Evolutionary conservation across 345 rosid genomes (phyloP).

Genomic region (Turritis glabra): DNA sequence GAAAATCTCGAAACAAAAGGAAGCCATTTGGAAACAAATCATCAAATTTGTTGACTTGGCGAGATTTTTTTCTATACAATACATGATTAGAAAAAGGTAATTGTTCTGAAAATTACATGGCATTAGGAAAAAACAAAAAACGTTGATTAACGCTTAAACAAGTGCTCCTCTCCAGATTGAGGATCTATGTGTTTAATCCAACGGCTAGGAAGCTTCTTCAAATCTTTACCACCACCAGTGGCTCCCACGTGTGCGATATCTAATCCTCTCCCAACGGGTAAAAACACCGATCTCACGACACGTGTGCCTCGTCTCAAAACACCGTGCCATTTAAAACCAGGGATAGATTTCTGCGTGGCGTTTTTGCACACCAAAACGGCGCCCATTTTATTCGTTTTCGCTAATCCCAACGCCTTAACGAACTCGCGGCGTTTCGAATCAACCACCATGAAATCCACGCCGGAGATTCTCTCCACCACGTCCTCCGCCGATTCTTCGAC

Average conservation of each 20-base stretch:
- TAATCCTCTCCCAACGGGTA: conserved; percentile 80
- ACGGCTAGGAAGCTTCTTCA: conserved; percentile 47
- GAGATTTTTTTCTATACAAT: not conserved
- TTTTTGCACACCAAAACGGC: conserved; percentile 82
- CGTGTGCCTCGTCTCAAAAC: conserved; percentile 55
- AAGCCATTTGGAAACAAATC: not conserved
- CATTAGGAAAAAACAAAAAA: not conserved
- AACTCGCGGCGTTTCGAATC: conserved; percentile 65
- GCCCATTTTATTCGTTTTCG: conserved; percentile 56
- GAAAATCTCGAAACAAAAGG: not conserved
- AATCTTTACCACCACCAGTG: conserved; percentile 15
- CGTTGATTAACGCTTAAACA: conserved; percentile 44
- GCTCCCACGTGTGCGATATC: conserved; percentile 69
- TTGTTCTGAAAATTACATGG: not conserved
- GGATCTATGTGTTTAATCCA: conserved; percentile 74
- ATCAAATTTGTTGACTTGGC: not conserved
- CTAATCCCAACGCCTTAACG: conserved; percentile 54
- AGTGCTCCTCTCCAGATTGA: conserved; percentile 72
- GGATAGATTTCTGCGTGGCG: conserved; percentile 43
- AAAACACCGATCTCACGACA: conserved; percentile 59
- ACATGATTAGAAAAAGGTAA: not conserved
- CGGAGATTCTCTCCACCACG: conserved; percentile 50
- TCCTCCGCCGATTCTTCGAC: conserved; percentile 54
- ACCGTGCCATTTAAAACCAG: conserved; percentile 59
- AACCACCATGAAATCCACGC: conserved; percentile 75